Percentiles rank a stretch among this genome's conserved stretches.
Evolutionary conservation across 2,329 filamentous ascomycete species (phyloP).

Genomic region (Fusarium coffeatum): DNA sequence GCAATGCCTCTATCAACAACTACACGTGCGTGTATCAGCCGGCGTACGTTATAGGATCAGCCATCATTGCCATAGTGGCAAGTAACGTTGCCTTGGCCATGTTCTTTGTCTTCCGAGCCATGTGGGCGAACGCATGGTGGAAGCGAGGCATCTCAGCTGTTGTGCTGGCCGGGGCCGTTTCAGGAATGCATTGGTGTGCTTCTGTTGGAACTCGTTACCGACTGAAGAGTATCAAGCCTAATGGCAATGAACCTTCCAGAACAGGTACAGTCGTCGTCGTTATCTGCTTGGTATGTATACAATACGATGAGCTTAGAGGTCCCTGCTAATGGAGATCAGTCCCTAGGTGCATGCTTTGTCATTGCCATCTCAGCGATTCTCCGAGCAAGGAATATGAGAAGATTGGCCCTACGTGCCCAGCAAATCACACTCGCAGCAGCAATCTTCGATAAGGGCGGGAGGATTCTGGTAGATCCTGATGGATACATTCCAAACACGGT

Average conservation of each 20-base stretch:
- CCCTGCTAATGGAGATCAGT: constrained; percentile 54
- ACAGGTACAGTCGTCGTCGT: constrained; percentile 79
- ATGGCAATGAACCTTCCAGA: constrained; percentile 61
- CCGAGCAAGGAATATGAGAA: constrained; percentile 63
- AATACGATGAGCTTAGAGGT: not conserved
- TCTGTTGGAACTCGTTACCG: constrained; percentile 76
- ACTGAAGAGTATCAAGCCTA: constrained; percentile 57
- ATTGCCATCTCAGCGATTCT: constrained; percentile 67
- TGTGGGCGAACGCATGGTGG: constrained; percentile 84
- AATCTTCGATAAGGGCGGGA: constrained; percentile 74
- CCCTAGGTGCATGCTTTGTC: constrained; percentile 69
- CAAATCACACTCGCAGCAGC: constrained; percentile 70
- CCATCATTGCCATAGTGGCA: constrained; percentile 77
- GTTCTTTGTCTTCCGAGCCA: constrained; percentile 81
- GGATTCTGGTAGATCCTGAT: constrained; percentile 75
- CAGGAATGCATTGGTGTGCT: constrained; percentile 89
- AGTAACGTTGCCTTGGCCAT: constrained; percentile 76
- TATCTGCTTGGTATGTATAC: constrained; percentile 70
- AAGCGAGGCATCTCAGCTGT: constrained; percentile 75
- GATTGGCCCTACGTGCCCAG: constrained; percentile 68
- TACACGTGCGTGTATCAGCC: constrained; percentile 73
- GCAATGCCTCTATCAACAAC: constrained; percentile 84
- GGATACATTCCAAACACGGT: constrained; percentile 78
- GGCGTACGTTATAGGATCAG: constrained; percentile 73
- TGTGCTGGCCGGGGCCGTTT: constrained; percentile 78